These are phyloP conservation scores for Darksidea phi DNA, from an alignment of 495 filamentous ascomycete species.

Conservation along the genomic window DNA sequence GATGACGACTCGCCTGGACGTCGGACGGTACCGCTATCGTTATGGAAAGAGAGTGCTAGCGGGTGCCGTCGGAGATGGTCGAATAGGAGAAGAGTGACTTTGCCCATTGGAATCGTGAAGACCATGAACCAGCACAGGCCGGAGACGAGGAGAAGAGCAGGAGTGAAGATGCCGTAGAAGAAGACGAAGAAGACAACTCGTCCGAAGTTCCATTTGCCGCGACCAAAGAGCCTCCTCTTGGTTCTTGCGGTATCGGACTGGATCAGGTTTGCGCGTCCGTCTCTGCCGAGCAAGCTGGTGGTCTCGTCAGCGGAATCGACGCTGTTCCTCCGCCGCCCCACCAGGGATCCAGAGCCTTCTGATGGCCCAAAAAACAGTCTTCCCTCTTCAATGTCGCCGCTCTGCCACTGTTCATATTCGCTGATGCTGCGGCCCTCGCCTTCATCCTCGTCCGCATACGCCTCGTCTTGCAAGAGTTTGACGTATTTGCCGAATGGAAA, in stretches of 20 bases:
- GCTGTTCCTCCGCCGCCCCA: conserved; percentile 86
- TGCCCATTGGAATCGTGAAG: conserved; percentile 98
- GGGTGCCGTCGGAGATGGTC: conserved; percentile 92
- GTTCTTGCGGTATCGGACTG: conserved; percentile 54
- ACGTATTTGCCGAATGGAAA: conserved; percentile 98
- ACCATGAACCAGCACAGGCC: conserved; percentile 92
- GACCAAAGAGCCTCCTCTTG: conserved; percentile 89
- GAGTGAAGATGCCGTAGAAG: conserved; percentile 92
- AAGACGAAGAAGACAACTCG: conserved; percentile 93
- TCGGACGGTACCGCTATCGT: conserved; percentile 73
- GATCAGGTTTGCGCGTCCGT: conserved; percentile 47
- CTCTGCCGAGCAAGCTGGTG: conserved; percentile 81
- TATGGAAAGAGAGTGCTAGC: conserved; percentile 87
- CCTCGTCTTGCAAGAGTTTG: conserved; percentile 86
- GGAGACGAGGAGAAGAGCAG: conserved; percentile 82
- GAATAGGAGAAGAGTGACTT: conserved; percentile 84
- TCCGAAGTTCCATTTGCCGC: conserved; percentile 92
- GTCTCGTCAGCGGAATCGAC: conserved; percentile 85
- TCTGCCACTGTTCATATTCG: conserved; percentile 99
- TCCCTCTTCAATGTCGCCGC: conserved; percentile 92
- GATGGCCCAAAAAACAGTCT: conserved; percentile 92
- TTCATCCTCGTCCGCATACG: conserved; percentile 92
- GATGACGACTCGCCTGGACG: conserved; percentile 69
- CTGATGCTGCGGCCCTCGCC: conserved; percentile 99
- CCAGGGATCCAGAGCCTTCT: conserved; percentile 65